Conservation (phyloP, 2,329 filamentous ascomycete genomes). For the Sporothrix schenckii region DNA sequence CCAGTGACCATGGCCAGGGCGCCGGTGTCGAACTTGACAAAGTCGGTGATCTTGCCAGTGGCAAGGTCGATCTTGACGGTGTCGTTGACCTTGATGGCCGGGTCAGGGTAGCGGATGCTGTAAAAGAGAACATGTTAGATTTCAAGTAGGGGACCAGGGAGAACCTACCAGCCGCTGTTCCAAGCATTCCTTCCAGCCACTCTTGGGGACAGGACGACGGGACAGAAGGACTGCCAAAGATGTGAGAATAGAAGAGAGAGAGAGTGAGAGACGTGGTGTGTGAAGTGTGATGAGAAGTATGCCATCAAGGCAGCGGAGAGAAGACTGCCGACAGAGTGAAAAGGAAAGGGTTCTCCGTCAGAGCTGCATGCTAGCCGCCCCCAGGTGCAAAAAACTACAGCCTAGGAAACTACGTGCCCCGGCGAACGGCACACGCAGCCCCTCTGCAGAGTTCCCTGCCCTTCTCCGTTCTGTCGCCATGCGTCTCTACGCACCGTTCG, state of each 20-base stretch:
- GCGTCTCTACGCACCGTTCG: constrained; percentile 23
- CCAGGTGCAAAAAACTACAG: constrained; percentile 23
- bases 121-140: constrained; percentile 41
- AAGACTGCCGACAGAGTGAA: constrained; percentile 34
- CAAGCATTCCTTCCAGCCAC: constrained; percentile 37
- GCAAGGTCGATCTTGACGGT: constrained; percentile 98
- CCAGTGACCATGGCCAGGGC: constrained; percentile 98
- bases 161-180: constrained; percentile 59
- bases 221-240: background rate
- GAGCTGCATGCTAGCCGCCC: background rate
- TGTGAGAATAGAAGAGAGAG: background rate
- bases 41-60: constrained; percentile 97
- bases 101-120: constrained; percentile 99
- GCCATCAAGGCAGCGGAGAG: background rate
- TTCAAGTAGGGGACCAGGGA: constrained; percentile 44
- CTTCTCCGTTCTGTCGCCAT: background rate
- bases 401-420: constrained; percentile 19
- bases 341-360: background rate
- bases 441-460: background rate
- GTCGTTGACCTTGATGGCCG: constrained; percentile 99
- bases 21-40: constrained; percentile 98
- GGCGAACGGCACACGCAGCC: constrained; percentile 4
- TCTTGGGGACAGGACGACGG: constrained; percentile 38
- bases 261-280: background rate
- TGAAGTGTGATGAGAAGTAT: background rate